Percentiles rank a stretch among this genome's conserved stretches.
phyloP scores from a whole-genome alignment of 2,329 filamentous ascomycete species.

The Penicillium sp. region DNA sequence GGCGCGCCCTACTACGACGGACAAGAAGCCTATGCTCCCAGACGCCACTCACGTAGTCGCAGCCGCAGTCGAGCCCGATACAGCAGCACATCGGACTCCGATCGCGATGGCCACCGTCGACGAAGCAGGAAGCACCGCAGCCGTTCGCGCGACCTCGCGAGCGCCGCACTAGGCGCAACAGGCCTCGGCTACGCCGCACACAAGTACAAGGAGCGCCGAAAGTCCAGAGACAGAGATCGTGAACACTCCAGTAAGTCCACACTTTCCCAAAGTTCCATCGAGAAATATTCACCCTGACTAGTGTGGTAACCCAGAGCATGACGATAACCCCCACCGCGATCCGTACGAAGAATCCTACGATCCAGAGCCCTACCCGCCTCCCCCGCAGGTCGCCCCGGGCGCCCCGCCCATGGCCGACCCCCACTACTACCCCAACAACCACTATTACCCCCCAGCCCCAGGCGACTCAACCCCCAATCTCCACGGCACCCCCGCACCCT shows the following conservation, averaged over 20 bases:
- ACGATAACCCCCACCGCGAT: constrained; percentile 33
- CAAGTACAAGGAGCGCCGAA: constrained; percentile 56
- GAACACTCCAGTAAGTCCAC: constrained; percentile 48
- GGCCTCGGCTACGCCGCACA: constrained; percentile 56
- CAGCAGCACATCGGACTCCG: constrained; percentile 40
- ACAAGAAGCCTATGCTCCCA: constrained; percentile 41
- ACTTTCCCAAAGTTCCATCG: background rate
- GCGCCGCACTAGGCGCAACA: constrained; percentile 56
- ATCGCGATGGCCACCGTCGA: constrained; percentile 32
- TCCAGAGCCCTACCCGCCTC: constrained; percentile 37
- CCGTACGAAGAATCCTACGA: constrained; percentile 43
- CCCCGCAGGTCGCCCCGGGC: constrained; percentile 34
- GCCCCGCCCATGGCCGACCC: constrained; percentile 26
- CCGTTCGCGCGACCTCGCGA: constrained; percentile 47
- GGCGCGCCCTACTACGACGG: constrained; percentile 41
- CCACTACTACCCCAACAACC: constrained; percentile 41
- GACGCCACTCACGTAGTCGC: constrained; percentile 48
- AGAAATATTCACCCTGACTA: constrained; percentile 16
- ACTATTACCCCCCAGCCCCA: constrained; percentile 46
- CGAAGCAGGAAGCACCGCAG: constrained; percentile 38
- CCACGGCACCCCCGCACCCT: constrained; percentile 27
- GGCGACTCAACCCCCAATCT: constrained; percentile 26
- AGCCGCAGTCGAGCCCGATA: constrained; percentile 31
- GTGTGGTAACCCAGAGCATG: constrained; percentile 24
- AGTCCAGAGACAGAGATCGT: constrained; percentile 47